Percentiles rank a stretch among this genome's conserved stretches.
These are phyloP conservation scores for Diplodia sapinea DNA, from an alignment of 2,329 filamentous ascomycete species.

Conservation along the genomic window DNA sequence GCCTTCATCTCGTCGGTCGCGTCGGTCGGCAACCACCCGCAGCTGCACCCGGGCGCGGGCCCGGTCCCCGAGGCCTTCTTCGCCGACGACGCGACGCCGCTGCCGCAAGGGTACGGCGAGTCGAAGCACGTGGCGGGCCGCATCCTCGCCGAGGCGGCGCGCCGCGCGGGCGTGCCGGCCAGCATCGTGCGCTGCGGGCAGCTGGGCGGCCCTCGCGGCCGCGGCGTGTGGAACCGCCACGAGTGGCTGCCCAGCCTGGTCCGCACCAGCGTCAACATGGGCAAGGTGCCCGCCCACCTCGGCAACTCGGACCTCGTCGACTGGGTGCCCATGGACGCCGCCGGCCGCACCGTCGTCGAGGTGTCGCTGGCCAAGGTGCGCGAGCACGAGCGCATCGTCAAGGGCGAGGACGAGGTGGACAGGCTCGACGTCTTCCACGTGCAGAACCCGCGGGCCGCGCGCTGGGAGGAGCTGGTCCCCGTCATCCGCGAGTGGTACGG, in stretches of 20 bases:
- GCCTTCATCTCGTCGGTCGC: conserved; percentile 50
- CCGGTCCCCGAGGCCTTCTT: conserved; percentile 44
- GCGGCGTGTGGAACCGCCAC: conserved; percentile 38
- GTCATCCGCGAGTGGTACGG: conserved; percentile 23
- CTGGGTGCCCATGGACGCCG: conserved; percentile 37
- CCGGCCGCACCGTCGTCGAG: conserved; percentile 30
- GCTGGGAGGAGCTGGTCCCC: conserved; percentile 31
- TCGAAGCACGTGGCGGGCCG: conserved; percentile 46
- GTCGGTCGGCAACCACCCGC: conserved; percentile 41
- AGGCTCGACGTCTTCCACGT: conserved; percentile 34
- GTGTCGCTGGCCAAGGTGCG: not conserved
- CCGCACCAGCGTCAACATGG: conserved; percentile 36
- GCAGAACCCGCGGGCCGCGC: conserved; percentile 30
- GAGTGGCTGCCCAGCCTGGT: conserved; percentile 42
- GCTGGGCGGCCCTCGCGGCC: conserved; percentile 39
- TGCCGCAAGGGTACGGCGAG: conserved; percentile 48
- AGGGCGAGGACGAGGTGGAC: not conserved
- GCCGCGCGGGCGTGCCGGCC: conserved; percentile 36
- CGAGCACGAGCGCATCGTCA: not conserved
- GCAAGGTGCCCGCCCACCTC: conserved; percentile 34
- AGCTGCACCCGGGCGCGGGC: not conserved
- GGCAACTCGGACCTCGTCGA: conserved; percentile 36
- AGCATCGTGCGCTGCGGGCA: conserved; percentile 42
- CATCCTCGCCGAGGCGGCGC: conserved; percentile 42
- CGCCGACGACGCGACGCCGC: conserved; percentile 37